Conservation (phyloP, 495 filamentous ascomycete species). For the Ramalina intermedia region DNA sequence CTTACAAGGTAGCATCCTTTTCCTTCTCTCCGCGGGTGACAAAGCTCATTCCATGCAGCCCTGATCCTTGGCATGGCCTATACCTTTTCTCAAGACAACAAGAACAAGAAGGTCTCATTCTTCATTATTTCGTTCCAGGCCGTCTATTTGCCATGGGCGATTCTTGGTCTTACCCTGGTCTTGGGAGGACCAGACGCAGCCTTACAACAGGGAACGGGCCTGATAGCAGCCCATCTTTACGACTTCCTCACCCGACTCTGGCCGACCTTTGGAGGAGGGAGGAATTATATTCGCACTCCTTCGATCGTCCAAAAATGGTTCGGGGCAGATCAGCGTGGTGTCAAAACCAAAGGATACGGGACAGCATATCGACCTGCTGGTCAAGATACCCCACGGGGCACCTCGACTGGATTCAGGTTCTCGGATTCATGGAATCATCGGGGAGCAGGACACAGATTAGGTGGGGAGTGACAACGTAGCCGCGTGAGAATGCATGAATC, state of each 20-base stretch:
- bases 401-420: conserved; percentile 23
- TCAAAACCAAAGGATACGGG: conserved; percentile 40
- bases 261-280: conserved; percentile 68
- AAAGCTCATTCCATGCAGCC: conserved; percentile 32
- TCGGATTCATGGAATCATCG: conserved; percentile 45
- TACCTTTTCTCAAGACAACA: conserved; percentile 69
- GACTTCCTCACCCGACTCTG: conserved; percentile 75
- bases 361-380: conserved; percentile 30
- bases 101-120: conserved; percentile 51
- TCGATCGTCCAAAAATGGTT: conserved; percentile 48
- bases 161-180: conserved; percentile 56
- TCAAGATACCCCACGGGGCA: conserved; percentile 15
- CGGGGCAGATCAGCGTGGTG: conserved; percentile 24
- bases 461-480: conserved; percentile 25
- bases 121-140: conserved; percentile 66
- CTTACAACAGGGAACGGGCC: conserved; percentile 46
- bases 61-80: conserved; percentile 67
- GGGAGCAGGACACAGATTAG: conserved; percentile 55
- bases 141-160: conserved; percentile 59
- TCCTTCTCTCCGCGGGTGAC: conserved; percentile 1
- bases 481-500: too few relatives aligned
- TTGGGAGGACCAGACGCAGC: conserved; percentile 31
- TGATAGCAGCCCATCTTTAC: conserved; percentile 71
- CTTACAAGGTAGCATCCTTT: conserved; percentile 32
- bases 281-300: conserved; percentile 57